A percentile compares a stretch with the other conserved stretches of the same genome.
Evolutionary conservation across 164 flowering plant species (phyloP).

Genomic region (Sextonia rubra): DNA sequence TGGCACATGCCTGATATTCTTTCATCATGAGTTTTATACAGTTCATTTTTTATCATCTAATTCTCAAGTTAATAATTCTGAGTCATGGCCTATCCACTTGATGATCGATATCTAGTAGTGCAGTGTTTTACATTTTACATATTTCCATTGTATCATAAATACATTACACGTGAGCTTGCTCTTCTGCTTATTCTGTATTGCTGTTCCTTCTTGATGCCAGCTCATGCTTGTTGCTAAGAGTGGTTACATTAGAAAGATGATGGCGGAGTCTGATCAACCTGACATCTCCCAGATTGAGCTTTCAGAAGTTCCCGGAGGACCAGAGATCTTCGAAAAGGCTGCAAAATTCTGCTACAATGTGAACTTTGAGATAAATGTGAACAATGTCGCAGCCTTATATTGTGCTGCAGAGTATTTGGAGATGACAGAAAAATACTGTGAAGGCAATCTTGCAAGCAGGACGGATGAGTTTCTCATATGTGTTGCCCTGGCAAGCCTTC

Average conservation of each 20-base stretch:
- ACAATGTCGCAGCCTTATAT: constrained; percentile 75
- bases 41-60: too few relatives aligned
- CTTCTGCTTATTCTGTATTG: too few relatives aligned
- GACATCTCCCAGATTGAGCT: constrained; percentile 55
- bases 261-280: constrained; percentile 53
- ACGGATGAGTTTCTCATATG: constrained; percentile 74
- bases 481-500: constrained; percentile 60
- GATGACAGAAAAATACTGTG: constrained; percentile 77
- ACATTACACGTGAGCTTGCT: too few relatives aligned
- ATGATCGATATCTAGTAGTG: too few relatives aligned
- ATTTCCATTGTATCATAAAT: too few relatives aligned
- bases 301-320: constrained; percentile 78
- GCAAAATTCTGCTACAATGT: constrained; percentile 93
- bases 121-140: too few relatives aligned
- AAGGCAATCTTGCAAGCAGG: constrained; percentile 59
- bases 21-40: too few relatives aligned
- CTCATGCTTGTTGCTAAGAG: constrained; percentile 92
- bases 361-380: constrained; percentile 82
- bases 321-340: constrained; percentile 81
- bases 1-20: too few relatives aligned
- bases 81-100: too few relatives aligned
- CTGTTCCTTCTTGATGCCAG: constrained; percentile 31
- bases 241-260: constrained; percentile 63
- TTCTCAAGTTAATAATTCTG: too few relatives aligned
- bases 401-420: constrained; percentile 88